Conservation (phyloP, 169 alveolate species). For the Plasmodium sp. region DNA sequence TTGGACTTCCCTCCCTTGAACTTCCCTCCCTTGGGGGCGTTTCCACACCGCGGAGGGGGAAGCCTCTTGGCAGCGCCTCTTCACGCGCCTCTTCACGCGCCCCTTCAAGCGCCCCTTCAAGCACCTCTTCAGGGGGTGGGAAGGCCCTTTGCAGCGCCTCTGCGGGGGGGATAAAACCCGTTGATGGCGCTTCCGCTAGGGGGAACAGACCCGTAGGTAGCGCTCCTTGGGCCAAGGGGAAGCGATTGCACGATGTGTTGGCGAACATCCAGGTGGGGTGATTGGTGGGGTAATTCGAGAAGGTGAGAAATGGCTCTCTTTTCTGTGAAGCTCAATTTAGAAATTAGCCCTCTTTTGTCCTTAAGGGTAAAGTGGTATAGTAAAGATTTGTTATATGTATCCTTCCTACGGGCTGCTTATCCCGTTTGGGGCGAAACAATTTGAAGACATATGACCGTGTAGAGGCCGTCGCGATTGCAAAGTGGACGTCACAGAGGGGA, state of each 20-base stretch:
- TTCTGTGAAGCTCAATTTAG: neutral
- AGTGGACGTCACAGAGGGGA: neutral
- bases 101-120: too few relatives aligned
- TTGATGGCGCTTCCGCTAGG: neutral
- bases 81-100: too few relatives aligned
- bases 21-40: neutral
- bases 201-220: neutral
- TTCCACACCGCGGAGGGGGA: neutral
- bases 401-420: neutral
- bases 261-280: neutral
- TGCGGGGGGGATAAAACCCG: neutral
- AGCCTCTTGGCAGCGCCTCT: neutral
- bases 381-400: neutral
- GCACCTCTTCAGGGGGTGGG: neutral
- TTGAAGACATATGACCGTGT: neutral
- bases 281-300: neutral
- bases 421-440: neutral
- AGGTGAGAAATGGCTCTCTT: neutral
- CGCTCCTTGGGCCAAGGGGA: neutral
- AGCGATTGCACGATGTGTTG: neutral
- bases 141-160: too few relatives aligned
- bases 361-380: neutral
- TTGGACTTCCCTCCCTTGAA: neutral
- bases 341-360: neutral
- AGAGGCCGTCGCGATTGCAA: neutral